Conservation (phyloP, 129 eudicot species). For the Lactuca sativa region DNA sequence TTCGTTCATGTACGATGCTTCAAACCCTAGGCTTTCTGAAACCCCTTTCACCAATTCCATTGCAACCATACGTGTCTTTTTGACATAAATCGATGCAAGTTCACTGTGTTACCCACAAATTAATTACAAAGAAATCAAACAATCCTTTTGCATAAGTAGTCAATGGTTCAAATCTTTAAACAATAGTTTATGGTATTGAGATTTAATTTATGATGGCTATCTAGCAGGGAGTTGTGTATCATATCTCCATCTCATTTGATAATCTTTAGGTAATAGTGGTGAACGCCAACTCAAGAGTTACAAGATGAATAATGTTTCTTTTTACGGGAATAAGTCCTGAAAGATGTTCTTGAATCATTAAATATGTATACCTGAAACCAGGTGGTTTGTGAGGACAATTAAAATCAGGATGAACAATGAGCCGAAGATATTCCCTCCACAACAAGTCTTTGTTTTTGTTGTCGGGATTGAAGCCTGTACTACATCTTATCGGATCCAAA, state of each 20-base stretch:
- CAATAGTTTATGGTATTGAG: too few species aligned
- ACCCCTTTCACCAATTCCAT: slow-evolving; percentile 39
- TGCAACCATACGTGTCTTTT: slow-evolving; percentile 22
- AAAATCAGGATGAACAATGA: slow-evolving; percentile 31
- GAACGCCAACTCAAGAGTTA: too few species aligned
- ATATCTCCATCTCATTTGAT: too few species aligned
- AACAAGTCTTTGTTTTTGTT: slow-evolving; percentile 15
- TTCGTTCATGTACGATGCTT: slow-evolving; percentile 29
- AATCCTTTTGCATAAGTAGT: too few species aligned
- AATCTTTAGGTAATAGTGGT: too few species aligned
- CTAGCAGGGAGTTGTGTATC: too few species aligned
- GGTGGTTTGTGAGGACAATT: slow-evolving; percentile 35
- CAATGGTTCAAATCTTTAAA: too few species aligned
- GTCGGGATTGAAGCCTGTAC: slow-evolving; percentile 13
- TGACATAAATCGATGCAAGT: slow-evolving; percentile 30
- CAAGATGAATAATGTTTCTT: too few species aligned
- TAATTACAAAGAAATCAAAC: not conserved
- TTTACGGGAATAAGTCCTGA: too few species aligned
- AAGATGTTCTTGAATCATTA: not conserved
- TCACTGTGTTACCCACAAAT: slow-evolving; percentile 23
- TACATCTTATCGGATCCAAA: slow-evolving; percentile 33
- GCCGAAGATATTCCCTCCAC: slow-evolving; percentile 46
- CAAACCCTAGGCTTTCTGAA: slow-evolving; percentile 42
- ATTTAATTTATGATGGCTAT: too few species aligned
- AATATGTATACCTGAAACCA: slow-evolving; percentile 20